These are phyloP conservation scores for Tympanopsis confertula DNA, from an alignment of 2,329 filamentous ascomycete species.

Conservation along the genomic window DNA sequence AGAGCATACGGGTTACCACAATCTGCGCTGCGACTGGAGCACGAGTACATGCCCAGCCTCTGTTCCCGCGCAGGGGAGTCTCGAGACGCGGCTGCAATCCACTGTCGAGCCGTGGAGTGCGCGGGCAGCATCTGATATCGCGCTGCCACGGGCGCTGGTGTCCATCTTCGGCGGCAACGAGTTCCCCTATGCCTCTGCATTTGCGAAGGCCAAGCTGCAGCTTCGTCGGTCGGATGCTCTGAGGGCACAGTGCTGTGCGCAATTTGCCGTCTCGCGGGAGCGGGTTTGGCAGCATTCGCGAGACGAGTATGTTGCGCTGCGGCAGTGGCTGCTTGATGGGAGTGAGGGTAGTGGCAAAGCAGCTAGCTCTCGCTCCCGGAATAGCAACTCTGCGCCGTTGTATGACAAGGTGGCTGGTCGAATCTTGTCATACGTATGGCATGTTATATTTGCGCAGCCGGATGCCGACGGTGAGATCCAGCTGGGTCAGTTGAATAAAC, in stretches of 20 bases:
- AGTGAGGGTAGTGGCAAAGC: slow-evolving; percentile 3
- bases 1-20: slow-evolving; percentile 27
- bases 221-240: slow-evolving; percentile 28
- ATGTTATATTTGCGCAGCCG: slow-evolving; percentile 27
- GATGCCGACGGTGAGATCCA: neutral
- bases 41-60: slow-evolving; percentile 23
- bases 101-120: slow-evolving; percentile 27
- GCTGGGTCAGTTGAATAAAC: neutral
- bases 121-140: slow-evolving; percentile 23
- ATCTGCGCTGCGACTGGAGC: slow-evolving; percentile 36
- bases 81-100: slow-evolving; percentile 24
- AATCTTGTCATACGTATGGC: slow-evolving; percentile 36
- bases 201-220: slow-evolving; percentile 5
- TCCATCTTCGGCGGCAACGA: slow-evolving; percentile 22
- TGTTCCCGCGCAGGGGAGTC: slow-evolving; percentile 22
- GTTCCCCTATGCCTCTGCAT: slow-evolving; percentile 14
- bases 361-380: slow-evolving; percentile 1
- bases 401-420: slow-evolving; percentile 29
- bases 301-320: slow-evolving; percentile 36
- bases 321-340: slow-evolving; percentile 38
- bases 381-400: slow-evolving; percentile 17
- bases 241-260: slow-evolving; percentile 39
- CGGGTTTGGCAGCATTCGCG: slow-evolving; percentile 32
- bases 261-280: slow-evolving; percentile 37
- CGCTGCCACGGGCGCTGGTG: slow-evolving; percentile 18